Conservation (phyloP, 2,329 filamentous ascomycete genomes). For the Colletotrichum australisinense region DNA sequence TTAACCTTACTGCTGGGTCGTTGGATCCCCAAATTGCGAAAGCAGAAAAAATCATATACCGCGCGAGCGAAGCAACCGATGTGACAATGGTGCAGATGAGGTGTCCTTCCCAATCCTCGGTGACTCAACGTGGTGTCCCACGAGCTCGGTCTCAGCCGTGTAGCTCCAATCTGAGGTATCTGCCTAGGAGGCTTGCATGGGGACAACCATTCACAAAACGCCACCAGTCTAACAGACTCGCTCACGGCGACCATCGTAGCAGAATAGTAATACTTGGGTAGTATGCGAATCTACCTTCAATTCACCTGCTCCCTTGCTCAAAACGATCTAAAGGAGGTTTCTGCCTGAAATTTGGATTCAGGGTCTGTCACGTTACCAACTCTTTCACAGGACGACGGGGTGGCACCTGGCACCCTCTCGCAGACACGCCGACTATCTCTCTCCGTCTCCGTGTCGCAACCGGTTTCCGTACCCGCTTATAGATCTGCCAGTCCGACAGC, state of each 20-base stretch:
- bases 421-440: not conserved
- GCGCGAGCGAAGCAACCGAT: not conserved
- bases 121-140: not conserved
- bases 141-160: not conserved
- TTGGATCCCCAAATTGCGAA: not conserved
- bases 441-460: not conserved
- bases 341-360: not conserved
- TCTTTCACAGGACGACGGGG: too few species aligned
- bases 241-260: not conserved
- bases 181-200: constrained; percentile 4
- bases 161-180: constrained; percentile 2
- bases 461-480: not conserved
- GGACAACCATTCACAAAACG: not conserved
- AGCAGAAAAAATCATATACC: not conserved
- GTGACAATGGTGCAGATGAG: not conserved
- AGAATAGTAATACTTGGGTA: not conserved
- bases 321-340: not conserved
- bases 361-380: not conserved
- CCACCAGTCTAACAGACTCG: constrained; percentile 1
- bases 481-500: not conserved
- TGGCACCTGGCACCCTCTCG: not conserved
- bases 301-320: not conserved
- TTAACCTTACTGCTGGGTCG: not conserved
- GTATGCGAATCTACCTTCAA: not conserved
- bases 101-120: not conserved